Percentiles rank a stretch among this genome's conserved stretches.
Evolutionary conservation across 148 eudicot species (phyloP).

Genomic region (Pharnaceum exiguum): DNA sequence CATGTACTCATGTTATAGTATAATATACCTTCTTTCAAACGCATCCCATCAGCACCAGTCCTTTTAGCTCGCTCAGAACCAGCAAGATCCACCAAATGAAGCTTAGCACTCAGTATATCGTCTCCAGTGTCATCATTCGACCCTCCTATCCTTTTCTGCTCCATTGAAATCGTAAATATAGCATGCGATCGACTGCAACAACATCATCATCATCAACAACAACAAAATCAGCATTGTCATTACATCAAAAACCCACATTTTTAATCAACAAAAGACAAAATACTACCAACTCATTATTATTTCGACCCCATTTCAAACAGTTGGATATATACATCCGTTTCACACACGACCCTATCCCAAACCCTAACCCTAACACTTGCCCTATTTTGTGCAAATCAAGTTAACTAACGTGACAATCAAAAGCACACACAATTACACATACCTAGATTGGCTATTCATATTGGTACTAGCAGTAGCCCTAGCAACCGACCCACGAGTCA

Average conservation of each 20-base stretch:
- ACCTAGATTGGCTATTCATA: constrained; percentile 98
- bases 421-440: background rate
- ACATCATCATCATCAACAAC: too few relatives aligned
- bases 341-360: too few relatives aligned
- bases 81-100: constrained; percentile 94
- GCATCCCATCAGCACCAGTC: constrained; percentile 94
- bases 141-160: constrained; percentile 63
- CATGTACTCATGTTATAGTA: too few relatives aligned
- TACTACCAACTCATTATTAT: background rate
- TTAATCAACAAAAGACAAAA: background rate
- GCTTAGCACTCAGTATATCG: constrained; percentile 79
- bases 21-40: constrained; percentile 85
- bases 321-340: too few relatives aligned
- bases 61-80: constrained; percentile 98
- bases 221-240: too few relatives aligned
- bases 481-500: constrained; percentile 66
- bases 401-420: too few relatives aligned
- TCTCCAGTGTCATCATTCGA: constrained; percentile 48
- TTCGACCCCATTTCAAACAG: background rate
- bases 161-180: constrained; percentile 88
- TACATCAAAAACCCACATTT: background rate
- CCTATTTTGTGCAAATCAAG: too few relatives aligned
- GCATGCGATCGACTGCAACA: constrained; percentile 91
- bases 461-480: constrained; percentile 99
- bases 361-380: too few relatives aligned